Conservation (phyloP, 176 grass and related monocot species). For the Oropetium thomaeum region DNA sequence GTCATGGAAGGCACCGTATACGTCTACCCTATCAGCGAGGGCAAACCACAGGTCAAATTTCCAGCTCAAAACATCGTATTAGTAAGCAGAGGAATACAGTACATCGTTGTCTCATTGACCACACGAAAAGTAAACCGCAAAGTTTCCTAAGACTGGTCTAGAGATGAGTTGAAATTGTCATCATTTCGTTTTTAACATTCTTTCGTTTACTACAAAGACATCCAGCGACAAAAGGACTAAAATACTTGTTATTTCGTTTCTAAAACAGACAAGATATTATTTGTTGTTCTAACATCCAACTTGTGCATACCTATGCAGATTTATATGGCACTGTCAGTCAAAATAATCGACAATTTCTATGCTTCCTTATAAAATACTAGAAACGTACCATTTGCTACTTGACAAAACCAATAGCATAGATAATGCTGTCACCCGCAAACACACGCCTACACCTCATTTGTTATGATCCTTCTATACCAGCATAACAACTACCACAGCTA, state of each 20-base stretch:
- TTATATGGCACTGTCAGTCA: background rate
- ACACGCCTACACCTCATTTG: background rate
- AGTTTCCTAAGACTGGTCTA: background rate
- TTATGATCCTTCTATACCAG: slow-evolving; percentile 18
- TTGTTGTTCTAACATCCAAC: background rate
- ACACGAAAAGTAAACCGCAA: no score
- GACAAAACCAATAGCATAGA: no score
- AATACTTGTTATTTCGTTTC: background rate
- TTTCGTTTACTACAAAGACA: background rate
- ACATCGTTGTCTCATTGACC: no score
- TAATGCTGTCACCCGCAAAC: background rate
- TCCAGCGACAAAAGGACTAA: background rate
- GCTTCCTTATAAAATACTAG: no score
- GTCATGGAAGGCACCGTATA: no score
- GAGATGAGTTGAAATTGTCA: background rate
- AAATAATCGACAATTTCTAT: background rate
- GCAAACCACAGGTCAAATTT: background rate
- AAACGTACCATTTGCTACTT: no score
- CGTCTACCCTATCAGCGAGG: background rate
- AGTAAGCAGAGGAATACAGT: background rate
- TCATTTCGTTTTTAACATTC: background rate
- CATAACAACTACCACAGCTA: background rate
- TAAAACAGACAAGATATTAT: background rate
- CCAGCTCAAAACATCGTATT: background rate
- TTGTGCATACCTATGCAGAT: background rate